Evolutionary conservation across 768 basidiomycete species (phyloP).

Genomic region (Kwoniella botswanensis): DNA sequence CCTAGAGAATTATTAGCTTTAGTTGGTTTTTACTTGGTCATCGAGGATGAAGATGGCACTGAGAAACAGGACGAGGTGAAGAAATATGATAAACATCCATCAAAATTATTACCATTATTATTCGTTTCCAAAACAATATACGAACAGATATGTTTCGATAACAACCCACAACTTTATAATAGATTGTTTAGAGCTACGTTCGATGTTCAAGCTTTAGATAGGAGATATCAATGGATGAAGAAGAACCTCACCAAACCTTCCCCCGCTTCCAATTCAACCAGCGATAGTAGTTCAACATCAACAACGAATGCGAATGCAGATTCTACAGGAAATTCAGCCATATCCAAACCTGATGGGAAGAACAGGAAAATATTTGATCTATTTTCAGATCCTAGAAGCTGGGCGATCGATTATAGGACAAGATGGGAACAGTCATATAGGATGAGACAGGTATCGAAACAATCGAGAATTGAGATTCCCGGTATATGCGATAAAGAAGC

Average conservation of each 20-base stretch:
- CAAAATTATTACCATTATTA: conserved; percentile 39
- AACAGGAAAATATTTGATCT: conserved; percentile 40
- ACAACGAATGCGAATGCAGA: not conserved
- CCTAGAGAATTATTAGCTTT: conserved; percentile 34
- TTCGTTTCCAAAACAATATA: conserved; percentile 37
- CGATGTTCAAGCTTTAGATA: conserved; percentile 45
- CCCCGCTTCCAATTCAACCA: not conserved
- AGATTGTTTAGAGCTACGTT: conserved; percentile 50
- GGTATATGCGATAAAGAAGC: conserved; percentile 30
- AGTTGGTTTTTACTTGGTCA: conserved; percentile 40
- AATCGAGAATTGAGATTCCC: conserved; percentile 22
- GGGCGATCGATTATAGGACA: conserved; percentile 52
- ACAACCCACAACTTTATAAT: conserved; percentile 51
- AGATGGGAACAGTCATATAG: conserved; percentile 41
- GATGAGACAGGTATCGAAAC: conserved; percentile 35
- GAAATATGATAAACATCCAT: conserved; percentile 26
- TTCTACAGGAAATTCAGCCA: not conserved
- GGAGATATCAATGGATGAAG: conserved; percentile 50
- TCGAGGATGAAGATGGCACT: conserved; percentile 15
- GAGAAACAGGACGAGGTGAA: not conserved
- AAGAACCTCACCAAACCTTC: conserved; percentile 17
- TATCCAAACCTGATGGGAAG: not conserved
- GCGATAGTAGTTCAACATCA: not conserved
- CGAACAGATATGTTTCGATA: conserved; percentile 38
- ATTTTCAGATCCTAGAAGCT: conserved; percentile 42